Evolutionary conservation across 1,284 basidiomycete genomes (phyloP).

Genomic region (Porodaedalea pini): DNA sequence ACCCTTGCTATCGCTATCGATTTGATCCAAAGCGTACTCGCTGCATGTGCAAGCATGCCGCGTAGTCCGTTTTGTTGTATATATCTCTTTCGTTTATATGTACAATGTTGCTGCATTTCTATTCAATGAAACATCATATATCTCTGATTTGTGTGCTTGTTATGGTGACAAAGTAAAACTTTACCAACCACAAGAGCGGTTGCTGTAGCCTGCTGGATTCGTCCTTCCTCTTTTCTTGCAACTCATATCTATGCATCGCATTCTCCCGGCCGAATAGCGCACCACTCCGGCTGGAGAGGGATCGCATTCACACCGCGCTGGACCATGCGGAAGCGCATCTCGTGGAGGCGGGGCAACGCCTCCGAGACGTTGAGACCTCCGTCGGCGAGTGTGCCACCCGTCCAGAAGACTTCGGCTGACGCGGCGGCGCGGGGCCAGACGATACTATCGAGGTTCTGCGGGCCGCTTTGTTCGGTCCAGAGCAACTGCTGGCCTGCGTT

Average conservation of each 20-base stretch:
- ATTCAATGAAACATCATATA: too few species aligned
- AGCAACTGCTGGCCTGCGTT: slow-evolving; percentile 59
- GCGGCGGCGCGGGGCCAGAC: slow-evolving; percentile 80
- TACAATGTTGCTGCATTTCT: too few species aligned
- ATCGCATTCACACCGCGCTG: slow-evolving; percentile 65
- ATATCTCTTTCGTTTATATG: too few species aligned
- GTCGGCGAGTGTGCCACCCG: slow-evolving; percentile 44
- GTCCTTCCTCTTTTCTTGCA: too few species aligned
- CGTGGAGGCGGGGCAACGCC: slow-evolving; percentile 76
- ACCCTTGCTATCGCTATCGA: too few species aligned
- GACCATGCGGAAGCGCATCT: slow-evolving; percentile 66
- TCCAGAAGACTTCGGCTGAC: slow-evolving; percentile 83
- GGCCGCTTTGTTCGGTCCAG: slow-evolving; percentile 77
- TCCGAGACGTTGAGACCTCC: slow-evolving; percentile 42
- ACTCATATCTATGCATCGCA: slow-evolving; percentile 44
- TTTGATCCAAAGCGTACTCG: too few species aligned
- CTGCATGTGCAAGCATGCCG: too few species aligned
- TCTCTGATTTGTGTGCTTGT: too few species aligned
- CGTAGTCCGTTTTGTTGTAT: too few species aligned
- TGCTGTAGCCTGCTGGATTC: too few species aligned
- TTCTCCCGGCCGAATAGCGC: slow-evolving; percentile 64
- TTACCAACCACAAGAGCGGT: too few species aligned
- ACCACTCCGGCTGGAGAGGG: slow-evolving; percentile 78
- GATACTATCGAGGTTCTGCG: slow-evolving; percentile 66
- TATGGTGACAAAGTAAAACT: too few species aligned